Evolutionary conservation across 2,329 filamentous ascomycete species (phyloP), one percentile per base, ranked within the genome.

Genomic region (Talaromyces sp.): DNA sequence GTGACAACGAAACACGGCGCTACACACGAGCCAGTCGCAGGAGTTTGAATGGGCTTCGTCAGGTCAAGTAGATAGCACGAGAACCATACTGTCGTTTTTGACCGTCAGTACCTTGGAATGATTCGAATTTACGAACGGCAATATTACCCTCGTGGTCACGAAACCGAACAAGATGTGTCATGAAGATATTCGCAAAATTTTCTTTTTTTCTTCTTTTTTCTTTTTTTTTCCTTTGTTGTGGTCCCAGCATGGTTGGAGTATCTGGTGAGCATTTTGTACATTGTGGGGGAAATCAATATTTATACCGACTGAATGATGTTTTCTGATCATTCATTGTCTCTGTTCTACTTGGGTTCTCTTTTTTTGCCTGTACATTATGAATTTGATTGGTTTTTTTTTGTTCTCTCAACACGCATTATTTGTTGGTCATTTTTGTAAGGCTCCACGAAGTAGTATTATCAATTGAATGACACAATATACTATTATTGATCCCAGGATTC

Each of bases 1-100:
- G 71, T 58, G 75, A 77, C 52, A 64, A 65, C 26, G 73, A 76
- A 21, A 68, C 72, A 50, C 69, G 70, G 43, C 71, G 73, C 46
- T 68, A 68, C 61, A 76, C 72, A 13, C 67, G 75, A 54, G 69
- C 73, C 14, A 75, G 66, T 56, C 69, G 73, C 46, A 67, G 70
- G 35, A 69, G 68, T 49, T 70, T 70, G 52, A 68, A 69, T 43
- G 68, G 72, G 24, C 64, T 75, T 55, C 68, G 74, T 49, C 70
- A 73, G 69, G 71, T 70, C 53, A 75, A 74, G 69, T 75, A 65
- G 73, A 24, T 29, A 13, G 1, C 49, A n/a, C 14, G 14, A 38
- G 14, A 38, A 38, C 29, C 29, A 6, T n/a, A n/a, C 17, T 38
- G 14, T n/a, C 35, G 35, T 6, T 31, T 9, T 31, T 31, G 29